Evolutionary conservation across 2,329 filamentous ascomycete species (phyloP).

Genomic region (Xylariaceae sp.): DNA sequence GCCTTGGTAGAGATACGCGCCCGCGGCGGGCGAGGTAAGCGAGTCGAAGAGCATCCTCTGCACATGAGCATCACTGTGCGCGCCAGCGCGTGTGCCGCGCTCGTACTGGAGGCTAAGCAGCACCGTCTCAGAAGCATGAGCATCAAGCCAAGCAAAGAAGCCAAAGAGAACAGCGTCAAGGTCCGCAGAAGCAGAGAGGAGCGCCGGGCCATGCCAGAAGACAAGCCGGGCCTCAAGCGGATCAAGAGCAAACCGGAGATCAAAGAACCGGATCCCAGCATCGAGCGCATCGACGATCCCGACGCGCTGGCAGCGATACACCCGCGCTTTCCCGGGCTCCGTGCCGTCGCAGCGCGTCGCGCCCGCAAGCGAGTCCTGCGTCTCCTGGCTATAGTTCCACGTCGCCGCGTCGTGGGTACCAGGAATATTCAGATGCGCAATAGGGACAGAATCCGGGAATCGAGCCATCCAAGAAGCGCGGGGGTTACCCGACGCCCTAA

Average conservation of each 20-base stretch:
- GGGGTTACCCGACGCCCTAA: neutral
- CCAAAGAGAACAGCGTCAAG: slow-evolving; percentile 44
- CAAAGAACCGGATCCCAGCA: slow-evolving; percentile 47
- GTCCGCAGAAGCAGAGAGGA: slow-evolving; percentile 42
- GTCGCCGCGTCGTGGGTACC: slow-evolving; percentile 49
- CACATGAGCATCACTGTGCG: slow-evolving; percentile 34
- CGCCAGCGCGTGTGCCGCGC: slow-evolving; percentile 32
- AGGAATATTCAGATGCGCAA: slow-evolving; percentile 47
- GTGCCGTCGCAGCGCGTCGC: slow-evolving; percentile 40
- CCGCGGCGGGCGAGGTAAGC: slow-evolving; percentile 39
- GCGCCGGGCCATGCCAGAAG: slow-evolving; percentile 46
- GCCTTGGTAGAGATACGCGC: slow-evolving; percentile 35
- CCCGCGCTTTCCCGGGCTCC: slow-evolving; percentile 26
- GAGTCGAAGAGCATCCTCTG: slow-evolving; percentile 38
- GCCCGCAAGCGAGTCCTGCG: slow-evolving; percentile 37
- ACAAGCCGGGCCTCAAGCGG: slow-evolving; percentile 42
- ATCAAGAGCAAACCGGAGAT: slow-evolving; percentile 47
- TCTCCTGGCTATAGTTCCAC: slow-evolving; percentile 46
- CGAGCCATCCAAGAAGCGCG: slow-evolving; percentile 43
- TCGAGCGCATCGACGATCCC: slow-evolving; percentile 39
- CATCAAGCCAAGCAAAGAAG: slow-evolving; percentile 46
- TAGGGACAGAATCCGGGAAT: slow-evolving; percentile 39
- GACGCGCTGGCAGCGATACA: slow-evolving; percentile 42
- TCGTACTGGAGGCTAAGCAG: slow-evolving; percentile 48
- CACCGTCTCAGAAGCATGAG: slow-evolving; percentile 43